Base-by-base conservation (phyloP, 179 eudicot species). In the Patellifolia procumbens region DNA sequence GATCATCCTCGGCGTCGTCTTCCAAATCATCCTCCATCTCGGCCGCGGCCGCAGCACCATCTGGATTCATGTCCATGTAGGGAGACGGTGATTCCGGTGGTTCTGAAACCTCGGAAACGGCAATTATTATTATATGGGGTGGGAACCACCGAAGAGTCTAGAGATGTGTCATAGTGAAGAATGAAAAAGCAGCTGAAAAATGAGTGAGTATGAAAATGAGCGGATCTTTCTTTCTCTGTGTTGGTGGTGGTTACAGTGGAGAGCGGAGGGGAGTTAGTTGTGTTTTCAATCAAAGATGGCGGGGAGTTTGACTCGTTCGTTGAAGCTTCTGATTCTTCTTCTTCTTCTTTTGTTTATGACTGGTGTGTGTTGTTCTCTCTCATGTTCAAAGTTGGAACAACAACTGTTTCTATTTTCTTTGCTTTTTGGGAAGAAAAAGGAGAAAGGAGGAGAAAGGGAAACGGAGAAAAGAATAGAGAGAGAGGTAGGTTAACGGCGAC, bases 1-100 rank as follows among this genome's bases (percentile, higher is more conserved):
- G 84, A 93, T 88, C 98, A 37, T 93, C 98, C 0, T 72, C 87
- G 0, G 79, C 94, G 0, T 92, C 98, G 11, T 87, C 85, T 12
- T 90, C 98, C 39, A 70, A 83, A 12, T 74, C 84, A 15, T 87
- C 96, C 79, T 86, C 96, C 26, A 67, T 81, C 56, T 83, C 82
- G 39, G 78, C 66, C 72, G 80, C 48, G 12, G 70, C 70, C n/a
- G 84, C 76, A 7, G 8, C 51, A 8, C 78, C 97, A n/a, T 81
- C 85, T 22, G 81, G 64, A 68, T 86, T 86, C 49, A 74, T 74
- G 67, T 94, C 96, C 79, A 79, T 61, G 86, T 92, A 95, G 22
- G 98, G 99, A 7, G 99, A 95, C 49, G 98, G 99, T 0, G 99
- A 95, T 83, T 95, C 99, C 71, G 99, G 99, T 55, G 99, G 99